Evolutionary conservation across 2,329 filamentous ascomycete genomes (phyloP).

Genomic region (Penicillium sp.): DNA sequence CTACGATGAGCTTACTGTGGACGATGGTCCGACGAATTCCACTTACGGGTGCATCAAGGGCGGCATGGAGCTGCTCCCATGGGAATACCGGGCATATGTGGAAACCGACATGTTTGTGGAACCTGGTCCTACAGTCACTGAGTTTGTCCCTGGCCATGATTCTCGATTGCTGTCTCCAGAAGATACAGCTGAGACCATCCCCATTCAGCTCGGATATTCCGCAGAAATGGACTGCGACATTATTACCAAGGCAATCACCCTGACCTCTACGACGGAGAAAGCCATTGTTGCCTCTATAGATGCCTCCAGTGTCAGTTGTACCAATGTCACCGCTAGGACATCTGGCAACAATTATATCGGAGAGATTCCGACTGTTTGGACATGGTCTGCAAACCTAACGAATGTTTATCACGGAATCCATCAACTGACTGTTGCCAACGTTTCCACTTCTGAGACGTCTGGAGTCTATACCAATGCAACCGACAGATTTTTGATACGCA

Average conservation of each 20-base stretch:
- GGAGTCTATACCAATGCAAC: conserved; percentile 50
- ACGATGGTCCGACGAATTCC: conserved; percentile 48
- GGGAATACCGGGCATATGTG: conserved; percentile 62
- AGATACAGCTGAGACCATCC: conserved; percentile 49
- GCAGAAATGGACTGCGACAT: conserved; percentile 60
- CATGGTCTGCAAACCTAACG: conserved; percentile 52
- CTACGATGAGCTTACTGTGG: conserved; percentile 57
- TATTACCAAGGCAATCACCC: conserved; percentile 50
- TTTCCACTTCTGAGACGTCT: conserved; percentile 45
- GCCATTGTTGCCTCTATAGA: conserved; percentile 48
- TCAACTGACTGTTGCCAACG: conserved; percentile 57
- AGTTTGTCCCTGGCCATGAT: conserved; percentile 63
- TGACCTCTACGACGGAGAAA: conserved; percentile 55
- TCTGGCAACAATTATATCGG: conserved; percentile 52
- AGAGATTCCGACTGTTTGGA: conserved; percentile 56
- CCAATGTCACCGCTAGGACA: conserved; percentile 38
- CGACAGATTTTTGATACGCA: conserved; percentile 63
- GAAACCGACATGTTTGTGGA: conserved; percentile 51
- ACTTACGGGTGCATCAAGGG: conserved; percentile 47
- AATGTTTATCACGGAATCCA: conserved; percentile 64
- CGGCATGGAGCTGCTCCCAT: conserved; percentile 53
- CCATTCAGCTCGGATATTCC: conserved; percentile 60
- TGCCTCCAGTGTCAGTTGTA: conserved; percentile 47
- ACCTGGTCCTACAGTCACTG: conserved; percentile 60
- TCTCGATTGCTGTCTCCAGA: conserved; percentile 50